Percentiles rank a stretch among this genome's conserved stretches.
Evolutionary conservation across 768 basidiomycete genomes (phyloP).

Genomic region (Suillus lakei): DNA sequence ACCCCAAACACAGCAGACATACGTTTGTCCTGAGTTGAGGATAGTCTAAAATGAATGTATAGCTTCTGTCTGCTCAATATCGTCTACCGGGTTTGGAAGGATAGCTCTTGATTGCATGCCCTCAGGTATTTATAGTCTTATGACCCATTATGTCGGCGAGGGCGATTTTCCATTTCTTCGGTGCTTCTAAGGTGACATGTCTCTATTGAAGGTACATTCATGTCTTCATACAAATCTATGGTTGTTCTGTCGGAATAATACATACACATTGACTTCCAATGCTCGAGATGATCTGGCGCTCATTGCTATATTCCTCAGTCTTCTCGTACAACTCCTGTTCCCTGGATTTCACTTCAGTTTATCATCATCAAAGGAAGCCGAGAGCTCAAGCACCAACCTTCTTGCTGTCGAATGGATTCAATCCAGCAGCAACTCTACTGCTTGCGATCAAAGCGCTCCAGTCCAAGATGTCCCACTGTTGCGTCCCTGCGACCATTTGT

Average conservation of each 20-base stretch:
- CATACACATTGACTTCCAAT: not conserved
- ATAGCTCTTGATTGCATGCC: not conserved
- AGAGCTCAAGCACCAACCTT: constrained; percentile 28
- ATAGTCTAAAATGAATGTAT: constrained; percentile 44
- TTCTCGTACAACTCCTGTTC: constrained; percentile 27
- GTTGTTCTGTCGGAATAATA: not conserved
- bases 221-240: not conserved
- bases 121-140: not conserved
- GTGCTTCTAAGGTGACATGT: not conserved
- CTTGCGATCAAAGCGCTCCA: constrained; percentile 87
- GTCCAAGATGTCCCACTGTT: constrained; percentile 66
- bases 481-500: constrained; percentile 48
- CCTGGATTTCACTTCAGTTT: constrained; percentile 14
- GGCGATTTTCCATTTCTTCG: not conserved
- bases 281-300: not conserved
- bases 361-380: not conserved
- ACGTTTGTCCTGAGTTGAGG: constrained; percentile 38
- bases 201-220: not conserved
- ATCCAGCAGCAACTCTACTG: constrained; percentile 73
- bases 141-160: not conserved
- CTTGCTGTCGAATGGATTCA: constrained; percentile 48
- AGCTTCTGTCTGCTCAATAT: constrained; percentile 40
- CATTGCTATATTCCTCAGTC: constrained; percentile 16
- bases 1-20: constrained; percentile 32
- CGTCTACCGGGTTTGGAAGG: constrained; percentile 36